Conservation (phyloP, 306 rosid species). For the Fagus sylvatica region DNA sequence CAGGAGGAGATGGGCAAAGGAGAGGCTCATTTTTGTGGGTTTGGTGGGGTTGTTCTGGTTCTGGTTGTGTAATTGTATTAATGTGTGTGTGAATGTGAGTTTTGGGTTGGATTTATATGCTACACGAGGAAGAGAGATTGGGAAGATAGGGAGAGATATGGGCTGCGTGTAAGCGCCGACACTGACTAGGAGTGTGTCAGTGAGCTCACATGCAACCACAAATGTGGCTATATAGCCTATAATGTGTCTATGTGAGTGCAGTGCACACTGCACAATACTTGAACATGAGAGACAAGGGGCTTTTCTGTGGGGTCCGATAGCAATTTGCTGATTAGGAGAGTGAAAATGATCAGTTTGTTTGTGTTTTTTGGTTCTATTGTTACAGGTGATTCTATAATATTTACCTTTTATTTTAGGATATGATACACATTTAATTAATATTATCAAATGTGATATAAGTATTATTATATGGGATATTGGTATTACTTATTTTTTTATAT, state of each 20-base stretch:
- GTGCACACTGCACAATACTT: background rate
- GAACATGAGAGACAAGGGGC: background rate
- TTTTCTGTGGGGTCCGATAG: background rate
- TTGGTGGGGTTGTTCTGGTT: background rate
- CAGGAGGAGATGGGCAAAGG: background rate
- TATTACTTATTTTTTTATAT: no score
- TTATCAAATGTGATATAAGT: no score
- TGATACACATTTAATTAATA: no score
- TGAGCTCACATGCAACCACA: slow-evolving; percentile 27
- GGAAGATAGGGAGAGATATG: background rate
- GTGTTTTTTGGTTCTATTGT: no score
- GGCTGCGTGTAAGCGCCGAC: slow-evolving; percentile 27
- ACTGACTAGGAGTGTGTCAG: slow-evolving; percentile 23
- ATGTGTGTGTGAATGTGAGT: background rate
- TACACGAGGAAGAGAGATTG: slow-evolving; percentile 53
- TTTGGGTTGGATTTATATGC: slow-evolving; percentile 31
- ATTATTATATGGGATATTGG: no score
- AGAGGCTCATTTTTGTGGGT: slow-evolving; percentile 24
- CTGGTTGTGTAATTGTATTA: background rate
- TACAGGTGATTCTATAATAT: no score
- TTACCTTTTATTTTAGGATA: no score
- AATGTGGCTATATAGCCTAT: background rate
- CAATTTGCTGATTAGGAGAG: background rate
- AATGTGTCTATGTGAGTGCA: background rate
- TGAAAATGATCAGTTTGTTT: no score